Evolutionary conservation across 2,329 filamentous ascomycete genomes (phyloP).

Genomic region (Rhynchosporium secalis): DNA sequence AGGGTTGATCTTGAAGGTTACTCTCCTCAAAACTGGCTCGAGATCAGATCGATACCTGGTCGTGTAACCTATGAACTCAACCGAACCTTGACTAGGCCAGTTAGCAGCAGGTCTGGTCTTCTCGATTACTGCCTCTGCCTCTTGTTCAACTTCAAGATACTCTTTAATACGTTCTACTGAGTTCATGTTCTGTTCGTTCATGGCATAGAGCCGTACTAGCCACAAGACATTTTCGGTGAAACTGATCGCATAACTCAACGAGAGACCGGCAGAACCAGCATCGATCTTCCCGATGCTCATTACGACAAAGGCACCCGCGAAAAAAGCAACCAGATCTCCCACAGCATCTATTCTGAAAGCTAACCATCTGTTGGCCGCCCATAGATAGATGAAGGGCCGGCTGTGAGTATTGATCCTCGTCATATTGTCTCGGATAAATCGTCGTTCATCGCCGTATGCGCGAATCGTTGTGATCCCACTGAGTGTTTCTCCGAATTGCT

Average conservation of each 20-base stretch:
- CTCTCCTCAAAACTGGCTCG: conserved; percentile 78
- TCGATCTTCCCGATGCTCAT: conserved; percentile 80
- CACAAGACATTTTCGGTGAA: conserved; percentile 97
- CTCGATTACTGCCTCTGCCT: conserved; percentile 75
- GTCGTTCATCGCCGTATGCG: conserved; percentile 89
- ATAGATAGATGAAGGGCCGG: conserved; percentile 92
- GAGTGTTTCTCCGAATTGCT: conserved; percentile 95
- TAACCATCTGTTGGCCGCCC: conserved; percentile 96
- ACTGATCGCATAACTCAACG: conserved; percentile 91
- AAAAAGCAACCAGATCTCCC: conserved; percentile 90
- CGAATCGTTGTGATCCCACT: conserved; percentile 95
- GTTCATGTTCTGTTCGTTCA: conserved; percentile 99
- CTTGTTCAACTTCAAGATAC: conserved; percentile 94
- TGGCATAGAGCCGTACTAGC: conserved; percentile 90
- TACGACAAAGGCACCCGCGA: conserved; percentile 88
- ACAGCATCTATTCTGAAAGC: conserved; percentile 88
- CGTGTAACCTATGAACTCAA: conserved; percentile 86
- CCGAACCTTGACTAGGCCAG: conserved; percentile 83
- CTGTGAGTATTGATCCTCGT: conserved; percentile 85
- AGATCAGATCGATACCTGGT: conserved; percentile 87
- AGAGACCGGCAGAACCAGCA: conserved; percentile 88
- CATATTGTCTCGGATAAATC: conserved; percentile 92
- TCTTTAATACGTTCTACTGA: conserved; percentile 97
- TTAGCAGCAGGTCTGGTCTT: conserved; percentile 73
- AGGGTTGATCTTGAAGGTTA: conserved; percentile 83